Evolutionary conservation across 2,329 filamentous ascomycete genomes (phyloP).

Genomic region (Paracamarosporium sp.): DNA sequence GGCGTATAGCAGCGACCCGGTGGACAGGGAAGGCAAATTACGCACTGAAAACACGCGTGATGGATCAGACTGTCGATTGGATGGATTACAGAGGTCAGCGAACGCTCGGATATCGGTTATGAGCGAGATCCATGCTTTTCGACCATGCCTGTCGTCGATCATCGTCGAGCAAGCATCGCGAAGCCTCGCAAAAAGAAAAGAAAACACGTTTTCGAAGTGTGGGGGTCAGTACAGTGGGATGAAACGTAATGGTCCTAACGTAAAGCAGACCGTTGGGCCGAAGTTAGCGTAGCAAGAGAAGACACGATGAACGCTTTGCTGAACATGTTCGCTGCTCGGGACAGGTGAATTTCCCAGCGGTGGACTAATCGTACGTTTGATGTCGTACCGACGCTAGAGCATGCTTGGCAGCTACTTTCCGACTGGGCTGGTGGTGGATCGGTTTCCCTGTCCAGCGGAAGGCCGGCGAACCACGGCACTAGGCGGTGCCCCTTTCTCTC

Average conservation of each 20-base stretch:
- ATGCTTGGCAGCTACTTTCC: background rate
- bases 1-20: background rate
- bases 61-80: background rate
- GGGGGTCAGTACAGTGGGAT: background rate
- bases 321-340: background rate
- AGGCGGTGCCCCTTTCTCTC: conserved; percentile 2
- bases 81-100: background rate
- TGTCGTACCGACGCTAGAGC: background rate
- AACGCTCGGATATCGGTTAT: background rate
- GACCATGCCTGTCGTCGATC: conserved; percentile 3
- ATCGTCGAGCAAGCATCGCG: background rate
- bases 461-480: background rate
- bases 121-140: background rate
- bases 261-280: background rate
- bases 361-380: background rate
- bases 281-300: background rate
- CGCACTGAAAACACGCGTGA: background rate
- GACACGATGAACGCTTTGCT: background rate
- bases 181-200: background rate
- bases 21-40: background rate
- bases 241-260: background rate
- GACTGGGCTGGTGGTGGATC: background rate
- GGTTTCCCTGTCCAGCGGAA: background rate
- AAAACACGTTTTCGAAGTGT: background rate
- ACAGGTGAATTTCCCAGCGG: background rate